Percentiles rank a stretch among this genome's conserved stretches.
Conservation (phyloP, 2,329 filamentous ascomycete genomes). For the Sporothrix pseudoabietina region DNA sequence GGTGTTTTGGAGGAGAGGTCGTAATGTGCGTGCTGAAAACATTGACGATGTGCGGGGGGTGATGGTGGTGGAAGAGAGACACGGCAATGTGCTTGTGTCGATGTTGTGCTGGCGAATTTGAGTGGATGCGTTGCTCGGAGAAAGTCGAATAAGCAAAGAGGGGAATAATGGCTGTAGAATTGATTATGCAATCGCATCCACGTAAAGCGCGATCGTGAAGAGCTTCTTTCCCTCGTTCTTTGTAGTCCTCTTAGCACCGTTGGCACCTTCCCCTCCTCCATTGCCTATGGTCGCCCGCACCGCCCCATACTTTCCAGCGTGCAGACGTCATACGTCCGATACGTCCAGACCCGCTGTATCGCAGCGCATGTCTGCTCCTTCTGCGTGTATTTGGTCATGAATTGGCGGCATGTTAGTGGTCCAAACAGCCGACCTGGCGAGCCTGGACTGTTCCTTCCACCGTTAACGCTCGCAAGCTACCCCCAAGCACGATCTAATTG, state of each 20-base stretch:
- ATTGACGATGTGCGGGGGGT: neutral
- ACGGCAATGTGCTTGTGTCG: neutral
- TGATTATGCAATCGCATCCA: conserved; percentile 21
- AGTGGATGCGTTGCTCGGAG: neutral
- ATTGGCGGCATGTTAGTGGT: neutral
- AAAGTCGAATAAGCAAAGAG: neutral
- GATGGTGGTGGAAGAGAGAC: neutral
- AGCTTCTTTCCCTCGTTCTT: neutral
- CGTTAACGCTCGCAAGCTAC: neutral
- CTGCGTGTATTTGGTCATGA: neutral
- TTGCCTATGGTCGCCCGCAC: neutral
- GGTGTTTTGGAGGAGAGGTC: conserved; percentile 20
- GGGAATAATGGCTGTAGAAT: neutral
- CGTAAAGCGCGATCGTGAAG: conserved; percentile 24
- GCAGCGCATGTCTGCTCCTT: too few species aligned
- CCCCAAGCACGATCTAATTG: neutral
- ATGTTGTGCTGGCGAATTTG: neutral
- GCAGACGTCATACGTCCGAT: conserved; percentile 12
- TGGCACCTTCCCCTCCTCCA: neutral
- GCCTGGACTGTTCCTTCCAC: neutral
- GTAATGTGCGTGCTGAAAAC: conserved; percentile 19
- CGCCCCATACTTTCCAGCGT: neutral
- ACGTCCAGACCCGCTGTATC: neutral
- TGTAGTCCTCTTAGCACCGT: neutral
- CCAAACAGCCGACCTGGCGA: neutral